phyloP scores from a whole-genome alignment of 805 yeast species.

The Maudiozyma serrabonitensis region DNA sequence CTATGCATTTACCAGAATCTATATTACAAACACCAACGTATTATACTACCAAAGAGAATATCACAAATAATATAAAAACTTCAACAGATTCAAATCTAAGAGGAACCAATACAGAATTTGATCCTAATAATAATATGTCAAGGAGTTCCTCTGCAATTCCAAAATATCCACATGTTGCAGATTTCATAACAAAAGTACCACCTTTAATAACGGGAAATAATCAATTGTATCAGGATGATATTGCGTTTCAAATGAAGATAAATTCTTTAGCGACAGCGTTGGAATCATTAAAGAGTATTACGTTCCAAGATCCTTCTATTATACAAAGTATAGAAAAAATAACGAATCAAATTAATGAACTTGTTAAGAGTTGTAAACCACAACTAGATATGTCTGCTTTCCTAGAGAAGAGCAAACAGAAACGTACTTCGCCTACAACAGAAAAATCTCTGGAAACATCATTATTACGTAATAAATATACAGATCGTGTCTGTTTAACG shows the following conservation, averaged over 20 bases:
- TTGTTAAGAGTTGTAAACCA: conserved; percentile 17
- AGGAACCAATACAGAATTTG: not conserved
- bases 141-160: not conserved
- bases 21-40: not conserved
- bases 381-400: conserved; percentile 6
- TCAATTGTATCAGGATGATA: conserved; percentile 13
- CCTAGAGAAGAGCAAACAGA: not conserved
- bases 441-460: conserved; percentile 21
- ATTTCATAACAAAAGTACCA: not conserved
- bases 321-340: conserved; percentile 7
- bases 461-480: conserved; percentile 21
- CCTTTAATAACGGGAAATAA: conserved; percentile 1
- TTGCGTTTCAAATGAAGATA: conserved; percentile 11
- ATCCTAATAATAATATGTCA: not conserved
- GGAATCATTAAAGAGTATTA: conserved; percentile 8
- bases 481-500: conserved; percentile 17
- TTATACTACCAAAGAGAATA: not conserved
- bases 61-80: not conserved
- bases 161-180: not conserved
- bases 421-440: not conserved
- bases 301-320: not conserved
- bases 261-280: conserved; percentile 10
- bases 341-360: conserved; percentile 9
- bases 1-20: conserved; percentile 1
- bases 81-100: not conserved